phyloP scores from a whole-genome alignment of 2,329 filamentous ascomycete species.

The Westerdykella sp. region DNA sequence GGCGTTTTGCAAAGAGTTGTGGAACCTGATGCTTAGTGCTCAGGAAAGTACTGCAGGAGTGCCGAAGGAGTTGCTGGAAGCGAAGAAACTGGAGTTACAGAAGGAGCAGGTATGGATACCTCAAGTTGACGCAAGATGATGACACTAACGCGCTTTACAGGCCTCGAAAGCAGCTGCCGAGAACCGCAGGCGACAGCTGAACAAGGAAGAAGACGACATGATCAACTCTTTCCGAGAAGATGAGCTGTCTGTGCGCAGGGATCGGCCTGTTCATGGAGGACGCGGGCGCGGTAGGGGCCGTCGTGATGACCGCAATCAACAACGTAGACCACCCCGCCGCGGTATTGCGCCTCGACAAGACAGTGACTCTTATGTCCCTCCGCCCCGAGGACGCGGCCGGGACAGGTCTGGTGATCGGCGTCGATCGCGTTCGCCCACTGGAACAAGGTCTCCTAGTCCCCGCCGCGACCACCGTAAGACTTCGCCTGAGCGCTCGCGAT shows the following conservation, averaged over 20 bases:
- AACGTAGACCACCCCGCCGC: conserved; percentile 26
- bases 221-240: conserved; percentile 61
- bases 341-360: conserved; percentile 46
- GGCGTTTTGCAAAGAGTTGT: conserved; percentile 85
- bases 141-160: conserved; percentile 47
- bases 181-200: conserved; percentile 61
- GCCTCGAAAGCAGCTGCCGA: conserved; percentile 76
- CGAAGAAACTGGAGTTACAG: conserved; percentile 90
- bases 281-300: conserved; percentile 45
- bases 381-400: conserved; percentile 24
- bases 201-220: conserved; percentile 54
- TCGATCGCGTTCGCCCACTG: conserved; percentile 29
- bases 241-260: conserved; percentile 44
- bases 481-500: conserved; percentile 16
- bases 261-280: conserved; percentile 20
- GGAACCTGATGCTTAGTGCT: conserved; percentile 85
- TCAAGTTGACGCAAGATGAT: neutral
- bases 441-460: conserved; percentile 13
- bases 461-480: conserved; percentile 2
- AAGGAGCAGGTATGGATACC: conserved; percentile 71
- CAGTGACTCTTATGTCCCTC: conserved; percentile 53
- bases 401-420: conserved; percentile 28
- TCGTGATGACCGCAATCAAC: conserved; percentile 18
- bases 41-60: conserved; percentile 85
- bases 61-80: conserved; percentile 87